Base-by-base conservation (phyloP, 1,284 basidiomycete species). In the Ustilago shanxiensis region DNA sequence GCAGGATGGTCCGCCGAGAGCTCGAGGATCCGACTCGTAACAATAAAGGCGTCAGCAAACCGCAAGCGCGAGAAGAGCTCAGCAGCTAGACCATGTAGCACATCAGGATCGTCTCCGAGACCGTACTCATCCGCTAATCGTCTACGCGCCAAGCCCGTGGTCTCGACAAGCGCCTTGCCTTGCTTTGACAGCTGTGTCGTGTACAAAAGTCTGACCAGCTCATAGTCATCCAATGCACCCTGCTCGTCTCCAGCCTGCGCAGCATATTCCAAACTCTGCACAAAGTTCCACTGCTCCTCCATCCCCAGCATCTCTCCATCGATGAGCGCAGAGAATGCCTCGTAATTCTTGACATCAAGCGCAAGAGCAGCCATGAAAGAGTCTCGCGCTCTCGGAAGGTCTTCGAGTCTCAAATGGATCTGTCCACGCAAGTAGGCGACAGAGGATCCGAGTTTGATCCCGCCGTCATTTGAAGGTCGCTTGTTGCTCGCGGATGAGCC, bases 281-380 rank as follows among this genome's bases (percentile, higher is more conserved):
- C 90, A 79, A 99, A 96, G 66, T 93, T 92, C 97, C 97, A 99
- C 87, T 98, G 83, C 65, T 84, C 81, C 11, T 78, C 71, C 18
- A 53, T 67, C n/a, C 81, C 78, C 8, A 85, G 66, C 59, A 86
- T 70, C 92, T 95, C 93, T 2, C 95, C 93, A 45, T 91, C 92
- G 22, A 98, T 89, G 7, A 99, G 89, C 72, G 95, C 93, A 61
- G 93, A 91, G 82, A 98, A 99, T 1, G 95, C 93, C 77, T 99
- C 97, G 84, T 95, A 99, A 86, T 96, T 98, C 86, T 98, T 98
- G 28, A 99, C 94, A 81, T 99, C 97, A 14, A 98, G 88, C 0
- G 92, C 90, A 16, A 99, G 89, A 1, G 97, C 95, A 79, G 98
- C 95, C 90, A 98, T 92, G 84, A 98, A 98, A 74, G 92, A 93